Conservation (phyloP, 352 stramenopile species). For the Phytophthora pisi region DNA sequence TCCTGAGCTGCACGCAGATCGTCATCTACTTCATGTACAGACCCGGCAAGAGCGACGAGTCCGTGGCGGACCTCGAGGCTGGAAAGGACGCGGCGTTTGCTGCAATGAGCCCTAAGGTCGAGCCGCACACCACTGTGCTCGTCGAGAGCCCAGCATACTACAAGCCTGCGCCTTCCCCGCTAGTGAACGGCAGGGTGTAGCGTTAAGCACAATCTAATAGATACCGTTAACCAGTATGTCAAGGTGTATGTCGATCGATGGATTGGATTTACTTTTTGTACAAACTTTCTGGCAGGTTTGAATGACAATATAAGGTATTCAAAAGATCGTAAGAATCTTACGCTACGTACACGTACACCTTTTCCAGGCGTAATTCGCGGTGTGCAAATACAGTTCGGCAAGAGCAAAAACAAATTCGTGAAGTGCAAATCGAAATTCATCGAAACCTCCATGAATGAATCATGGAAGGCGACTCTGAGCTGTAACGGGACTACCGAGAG, state of each 20-base stretch:
- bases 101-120: conserved; percentile 8
- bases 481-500: too few species aligned
- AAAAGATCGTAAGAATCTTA: too few species aligned
- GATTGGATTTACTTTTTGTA: too few species aligned
- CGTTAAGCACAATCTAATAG: background rate
- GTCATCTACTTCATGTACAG: conserved; percentile 55
- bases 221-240: background rate
- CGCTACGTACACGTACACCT: too few species aligned
- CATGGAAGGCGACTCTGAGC: too few species aligned
- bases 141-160: conserved; percentile 24
- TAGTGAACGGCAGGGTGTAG: conserved; percentile 15
- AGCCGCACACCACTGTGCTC: conserved; percentile 7
- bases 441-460: too few species aligned
- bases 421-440: too few species aligned
- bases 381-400: too few species aligned
- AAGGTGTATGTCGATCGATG: background rate
- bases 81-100: conserved; percentile 9
- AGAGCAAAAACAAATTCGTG: too few species aligned
- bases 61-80: background rate
- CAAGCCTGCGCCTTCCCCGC: conserved; percentile 17
- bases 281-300: too few species aligned
- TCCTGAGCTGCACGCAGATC: conserved; percentile 48
- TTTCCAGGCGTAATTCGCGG: too few species aligned
- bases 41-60: conserved; percentile 4
- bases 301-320: too few species aligned